phyloP scores from a whole-genome alignment of 768 basidiomycete genomes.

The Auricularia sp. region DNA sequence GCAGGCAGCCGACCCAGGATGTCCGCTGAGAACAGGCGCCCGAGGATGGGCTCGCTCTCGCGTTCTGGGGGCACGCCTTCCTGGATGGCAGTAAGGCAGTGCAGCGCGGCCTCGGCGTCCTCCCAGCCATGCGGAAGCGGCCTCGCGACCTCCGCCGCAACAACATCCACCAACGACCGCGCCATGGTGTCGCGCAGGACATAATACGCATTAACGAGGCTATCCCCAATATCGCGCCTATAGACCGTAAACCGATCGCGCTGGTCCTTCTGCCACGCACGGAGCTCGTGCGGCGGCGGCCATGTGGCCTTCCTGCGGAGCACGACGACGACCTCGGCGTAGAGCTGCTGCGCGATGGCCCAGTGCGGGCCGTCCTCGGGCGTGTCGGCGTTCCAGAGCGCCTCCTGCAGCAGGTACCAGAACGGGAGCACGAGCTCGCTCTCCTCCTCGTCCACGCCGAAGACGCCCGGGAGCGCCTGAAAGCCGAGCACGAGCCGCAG shows the following conservation, averaged over 20 bases:
- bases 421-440: constrained; percentile 81
- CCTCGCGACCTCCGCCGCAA: constrained; percentile 42
- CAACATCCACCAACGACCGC: constrained; percentile 52
- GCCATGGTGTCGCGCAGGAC: constrained; percentile 80
- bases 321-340: constrained; percentile 63
- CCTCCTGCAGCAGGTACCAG: constrained; percentile 87
- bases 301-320: constrained; percentile 67
- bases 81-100: constrained; percentile 78
- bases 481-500: constrained; percentile 62
- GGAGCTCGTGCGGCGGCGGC: constrained; percentile 37
- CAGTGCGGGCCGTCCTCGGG: constrained; percentile 8
- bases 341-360: constrained; percentile 54
- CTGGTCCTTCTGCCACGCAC: constrained; percentile 66
- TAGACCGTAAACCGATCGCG: constrained; percentile 65
- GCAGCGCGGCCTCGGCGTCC: constrained; percentile 78
- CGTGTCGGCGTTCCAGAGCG: constrained; percentile 56
- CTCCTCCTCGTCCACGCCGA: constrained; percentile 76
- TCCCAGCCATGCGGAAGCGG: constrained; percentile 56
- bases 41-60: constrained; percentile 43
- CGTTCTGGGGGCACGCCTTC: constrained; percentile 58
- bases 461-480: constrained; percentile 63
- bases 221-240: constrained; percentile 78
- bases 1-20: constrained; percentile 62
- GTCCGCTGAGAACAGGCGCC: constrained; percentile 59
- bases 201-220: constrained; percentile 83